These are phyloP conservation scores for Setaria viridis DNA, from an alignment of 202 grass and related monocot species.

Conservation along the genomic window DNA sequence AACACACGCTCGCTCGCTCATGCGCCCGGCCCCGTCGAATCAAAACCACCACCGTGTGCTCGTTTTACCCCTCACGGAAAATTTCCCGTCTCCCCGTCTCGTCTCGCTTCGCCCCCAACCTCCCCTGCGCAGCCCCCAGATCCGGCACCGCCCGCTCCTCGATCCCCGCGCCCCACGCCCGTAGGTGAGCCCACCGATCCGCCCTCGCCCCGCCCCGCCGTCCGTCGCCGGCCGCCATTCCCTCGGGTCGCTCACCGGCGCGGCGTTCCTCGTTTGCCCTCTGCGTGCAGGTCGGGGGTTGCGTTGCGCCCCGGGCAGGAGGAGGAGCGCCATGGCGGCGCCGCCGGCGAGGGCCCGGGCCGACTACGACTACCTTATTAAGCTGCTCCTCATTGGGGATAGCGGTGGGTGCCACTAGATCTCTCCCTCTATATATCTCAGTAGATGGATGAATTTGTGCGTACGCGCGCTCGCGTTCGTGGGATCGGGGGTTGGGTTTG, in stretches of 20 bases:
- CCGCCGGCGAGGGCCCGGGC: constrained; percentile 68
- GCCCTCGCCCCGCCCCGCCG: no score
- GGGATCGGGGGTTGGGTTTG: constrained; percentile 28
- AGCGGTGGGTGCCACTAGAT: constrained; percentile 69
- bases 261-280: background rate
- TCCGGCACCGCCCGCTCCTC: constrained; percentile 54
- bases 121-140: constrained; percentile 36
- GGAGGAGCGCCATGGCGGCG: constrained; percentile 61
- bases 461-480: background rate
- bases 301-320: constrained; percentile 10
- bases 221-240: background rate
- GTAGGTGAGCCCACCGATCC: constrained; percentile 44
- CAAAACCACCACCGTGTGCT: constrained; percentile 40
- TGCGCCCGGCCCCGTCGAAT: constrained; percentile 31
- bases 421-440: background rate
- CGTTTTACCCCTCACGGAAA: constrained; percentile 44
- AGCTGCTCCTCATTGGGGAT: constrained; percentile 80
- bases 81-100: constrained; percentile 6
- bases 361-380: constrained; percentile 84
- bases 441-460: background rate
- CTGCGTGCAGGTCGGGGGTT: constrained; percentile 42
- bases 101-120: background rate
- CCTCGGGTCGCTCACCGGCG: background rate
- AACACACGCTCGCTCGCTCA: background rate
- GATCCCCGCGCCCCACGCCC: constrained; percentile 39